Evolutionary conservation across 306 rosid species (phyloP), one percentile per base, ranked within the genome.

Genomic region (Hippophae tibetana): DNA sequence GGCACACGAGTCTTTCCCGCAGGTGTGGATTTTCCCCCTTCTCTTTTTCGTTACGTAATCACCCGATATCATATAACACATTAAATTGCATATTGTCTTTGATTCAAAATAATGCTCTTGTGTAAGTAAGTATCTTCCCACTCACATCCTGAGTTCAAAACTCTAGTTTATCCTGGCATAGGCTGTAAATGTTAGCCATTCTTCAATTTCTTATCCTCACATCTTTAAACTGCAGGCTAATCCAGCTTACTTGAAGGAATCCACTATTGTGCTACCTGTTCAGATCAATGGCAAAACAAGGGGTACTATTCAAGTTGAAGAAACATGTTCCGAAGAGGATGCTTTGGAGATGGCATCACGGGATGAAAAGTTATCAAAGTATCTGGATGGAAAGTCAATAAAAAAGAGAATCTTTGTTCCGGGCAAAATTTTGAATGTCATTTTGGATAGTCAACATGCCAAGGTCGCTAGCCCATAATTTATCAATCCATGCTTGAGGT

Each of bases 231-330:
- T 84, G 64, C 87, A 81, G 98, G 95, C 79, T 18, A 66, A 83
- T 68, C 88, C 93, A 25, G 75, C 67, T 46, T 92, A 80, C 79
- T 63, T 88, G 79, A 89, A 82, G 78, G 86, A 85, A 68, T 78
- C 93, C 43, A 75, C 81, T 2, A 58, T 85, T 27, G 74, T 88
- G 57, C 81, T 85, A 56, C 99, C 96, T 6, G 95, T 92, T 69
- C 99, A 92, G 75, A 85, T 92, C 69, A 92, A 92, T 43, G 99
- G 99, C 66, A 92, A 85, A 81, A 92, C 86, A 12, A 82, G 99
- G 81, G 99, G 99, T 66, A 92, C 90, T 70, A 78, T 92, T 66
- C 73, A 74, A 72, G 82, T 88, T 31, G 96, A 92, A 75, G 83
- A 88, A 77, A 84, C 81, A 51, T 87, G 96, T 62, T 76, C 89